A percentile compares a stretch with the other conserved stretches of the same genome.
Evolutionary conservation across 306 rosid species (phyloP).

Genomic region (Gastrolobium villosum): DNA sequence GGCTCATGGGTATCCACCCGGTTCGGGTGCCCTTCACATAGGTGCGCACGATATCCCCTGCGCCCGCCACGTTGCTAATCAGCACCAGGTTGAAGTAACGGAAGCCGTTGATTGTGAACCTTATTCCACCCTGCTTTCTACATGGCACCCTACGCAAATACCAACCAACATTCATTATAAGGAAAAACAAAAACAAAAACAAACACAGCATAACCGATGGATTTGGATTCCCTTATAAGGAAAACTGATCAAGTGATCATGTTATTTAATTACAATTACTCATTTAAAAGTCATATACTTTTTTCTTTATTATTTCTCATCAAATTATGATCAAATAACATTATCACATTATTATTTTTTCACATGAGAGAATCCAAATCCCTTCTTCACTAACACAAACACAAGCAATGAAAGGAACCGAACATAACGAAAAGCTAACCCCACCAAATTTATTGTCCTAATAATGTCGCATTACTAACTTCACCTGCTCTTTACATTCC

Average conservation of each 20-base stretch:
- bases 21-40: slow-evolving; percentile 81
- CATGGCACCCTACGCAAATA: slow-evolving; percentile 77
- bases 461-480: background rate
- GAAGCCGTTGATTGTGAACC: slow-evolving; percentile 91
- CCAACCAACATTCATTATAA: background rate
- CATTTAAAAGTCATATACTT: too few species aligned
- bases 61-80: slow-evolving; percentile 93
- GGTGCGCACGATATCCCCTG: slow-evolving; percentile 84
- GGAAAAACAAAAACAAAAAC: too few species aligned
- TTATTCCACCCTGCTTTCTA: slow-evolving; percentile 83
- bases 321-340: too few species aligned
- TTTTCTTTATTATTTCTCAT: too few species aligned
- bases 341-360: too few species aligned
- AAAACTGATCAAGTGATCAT: too few species aligned
- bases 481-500: too few species aligned
- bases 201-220: background rate
- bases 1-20: slow-evolving; percentile 89
- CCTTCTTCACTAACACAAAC: too few species aligned
- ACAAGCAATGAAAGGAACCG: background rate
- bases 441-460: slow-evolving; percentile 3
- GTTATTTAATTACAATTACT: too few species aligned
- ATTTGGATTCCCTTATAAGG: too few species aligned
- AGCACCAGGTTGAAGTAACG: slow-evolving; percentile 94
- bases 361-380: too few species aligned
- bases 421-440: background rate